Evolutionary conservation across 2,329 filamentous ascomycete genomes (phyloP).

Genomic region (Epichloe scottii): DNA sequence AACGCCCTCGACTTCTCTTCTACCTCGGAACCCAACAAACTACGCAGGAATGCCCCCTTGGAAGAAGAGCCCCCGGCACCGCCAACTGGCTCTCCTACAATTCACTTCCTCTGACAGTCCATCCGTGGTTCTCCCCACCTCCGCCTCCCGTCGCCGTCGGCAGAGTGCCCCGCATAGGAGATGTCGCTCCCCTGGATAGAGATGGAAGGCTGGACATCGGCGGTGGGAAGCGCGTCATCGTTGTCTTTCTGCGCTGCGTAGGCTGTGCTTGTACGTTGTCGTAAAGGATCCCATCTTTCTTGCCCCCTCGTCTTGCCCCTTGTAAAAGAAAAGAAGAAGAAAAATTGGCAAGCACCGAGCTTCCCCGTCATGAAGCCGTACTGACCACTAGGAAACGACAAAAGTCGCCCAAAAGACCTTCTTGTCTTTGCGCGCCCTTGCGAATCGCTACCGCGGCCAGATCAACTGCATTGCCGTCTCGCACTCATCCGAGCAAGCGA

Average conservation of each 20-base stretch:
- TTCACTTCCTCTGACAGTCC: slow-evolving; percentile 37
- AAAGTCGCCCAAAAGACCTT: slow-evolving; percentile 45
- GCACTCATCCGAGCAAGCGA: slow-evolving; percentile 43
- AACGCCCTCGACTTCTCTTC: slow-evolving; percentile 31
- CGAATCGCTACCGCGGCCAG: slow-evolving; percentile 34
- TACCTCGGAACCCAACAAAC: slow-evolving; percentile 19
- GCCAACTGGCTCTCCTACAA: slow-evolving; percentile 37
- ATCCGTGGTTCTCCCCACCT: slow-evolving; percentile 39
- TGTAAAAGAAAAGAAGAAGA: too few relatives aligned
- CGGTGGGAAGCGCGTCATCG: slow-evolving; percentile 30
- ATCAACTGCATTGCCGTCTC: slow-evolving; percentile 46
- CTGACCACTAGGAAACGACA: too few relatives aligned
- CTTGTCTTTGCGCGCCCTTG: slow-evolving; percentile 39
- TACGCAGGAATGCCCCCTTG: slow-evolving; percentile 20
- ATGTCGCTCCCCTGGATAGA: slow-evolving; percentile 34
- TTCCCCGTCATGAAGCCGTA: too few relatives aligned
- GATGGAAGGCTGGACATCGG: slow-evolving; percentile 31
- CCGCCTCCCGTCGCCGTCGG: slow-evolving; percentile 35
- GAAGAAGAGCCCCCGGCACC: slow-evolving; percentile 20
- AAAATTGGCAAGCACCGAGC: too few relatives aligned
- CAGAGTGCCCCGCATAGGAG: slow-evolving; percentile 33
- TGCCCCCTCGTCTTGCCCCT: too few relatives aligned
- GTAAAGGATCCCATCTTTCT: too few relatives aligned
- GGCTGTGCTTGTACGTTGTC: slow-evolving; percentile 38
- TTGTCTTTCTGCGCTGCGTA: slow-evolving; percentile 42